Evolutionary conservation across 2,329 filamentous ascomycete genomes (phyloP).

Genomic region (Westerdykella aurantiaca): DNA sequence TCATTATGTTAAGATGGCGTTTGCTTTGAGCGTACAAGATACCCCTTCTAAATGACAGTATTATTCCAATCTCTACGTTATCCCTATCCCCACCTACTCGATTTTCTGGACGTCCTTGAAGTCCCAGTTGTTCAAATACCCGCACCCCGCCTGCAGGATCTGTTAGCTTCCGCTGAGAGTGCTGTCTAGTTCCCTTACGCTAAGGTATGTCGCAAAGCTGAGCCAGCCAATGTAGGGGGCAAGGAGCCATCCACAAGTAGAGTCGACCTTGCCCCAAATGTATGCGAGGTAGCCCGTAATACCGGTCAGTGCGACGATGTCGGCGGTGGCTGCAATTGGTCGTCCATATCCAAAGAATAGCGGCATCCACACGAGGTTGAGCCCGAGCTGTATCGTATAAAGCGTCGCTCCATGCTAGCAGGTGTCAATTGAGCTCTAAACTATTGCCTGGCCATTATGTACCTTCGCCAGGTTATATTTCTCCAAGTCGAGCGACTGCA

Average conservation of each 20-base stretch:
- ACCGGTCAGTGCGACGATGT: conserved; percentile 68
- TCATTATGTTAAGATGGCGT: neutral
- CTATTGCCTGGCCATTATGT: conserved; percentile 1
- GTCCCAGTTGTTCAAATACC: conserved; percentile 39
- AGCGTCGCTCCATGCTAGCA: conserved; percentile 62
- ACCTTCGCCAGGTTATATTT: conserved; percentile 56
- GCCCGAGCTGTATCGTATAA: conserved; percentile 76
- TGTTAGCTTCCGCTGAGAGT: conserved; percentile 9
- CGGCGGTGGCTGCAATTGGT: conserved; percentile 66
- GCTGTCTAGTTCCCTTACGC: conserved; percentile 38
- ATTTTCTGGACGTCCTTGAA: conserved; percentile 15
- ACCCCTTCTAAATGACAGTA: too few species aligned
- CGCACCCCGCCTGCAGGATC: conserved; percentile 27
- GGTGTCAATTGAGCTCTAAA: conserved; percentile 1
- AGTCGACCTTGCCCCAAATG: conserved; percentile 70
- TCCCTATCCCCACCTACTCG: neutral
- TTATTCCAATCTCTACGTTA: too few species aligned
- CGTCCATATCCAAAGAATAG: conserved; percentile 78
- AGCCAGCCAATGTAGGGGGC: conserved; percentile 83
- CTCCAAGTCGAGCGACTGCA: conserved; percentile 45
- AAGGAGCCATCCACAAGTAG: conserved; percentile 65
- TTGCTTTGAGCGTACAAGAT: neutral
- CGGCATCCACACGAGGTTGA: conserved; percentile 88
- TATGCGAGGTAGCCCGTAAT: conserved; percentile 68
- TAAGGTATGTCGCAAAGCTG: conserved; percentile 80